Percentiles rank a stretch among this genome's conserved stretches.
Evolutionary conservation across 2,329 filamentous ascomycete species (phyloP).

Genomic region (Fusarium sp.): DNA sequence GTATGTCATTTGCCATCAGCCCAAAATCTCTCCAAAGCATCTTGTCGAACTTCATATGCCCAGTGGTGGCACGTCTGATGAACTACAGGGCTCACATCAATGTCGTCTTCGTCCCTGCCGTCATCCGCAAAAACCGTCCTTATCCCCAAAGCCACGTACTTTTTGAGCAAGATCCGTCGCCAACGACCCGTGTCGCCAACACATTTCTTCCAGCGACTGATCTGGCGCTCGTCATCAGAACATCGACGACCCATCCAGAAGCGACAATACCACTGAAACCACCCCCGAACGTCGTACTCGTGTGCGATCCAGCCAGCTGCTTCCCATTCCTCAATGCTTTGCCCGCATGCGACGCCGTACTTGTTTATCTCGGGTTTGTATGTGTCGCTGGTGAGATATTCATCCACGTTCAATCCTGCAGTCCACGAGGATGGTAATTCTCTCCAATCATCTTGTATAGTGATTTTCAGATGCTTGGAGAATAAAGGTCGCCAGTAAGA

Average conservation of each 20-base stretch:
- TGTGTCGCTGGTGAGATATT: neutral
- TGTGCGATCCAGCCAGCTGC: slow-evolving; percentile 21
- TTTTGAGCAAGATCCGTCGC: slow-evolving; percentile 7
- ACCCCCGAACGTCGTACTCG: slow-evolving; percentile 4
- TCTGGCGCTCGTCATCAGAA: slow-evolving; percentile 6
- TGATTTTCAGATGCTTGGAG: neutral
- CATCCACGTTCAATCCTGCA: neutral
- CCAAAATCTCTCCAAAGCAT: slow-evolving; percentile 13
- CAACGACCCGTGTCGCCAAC: slow-evolving; percentile 17
- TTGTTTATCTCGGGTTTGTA: slow-evolving; percentile 18
- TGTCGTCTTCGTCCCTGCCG: neutral
- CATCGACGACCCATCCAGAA: slow-evolving; percentile 20
- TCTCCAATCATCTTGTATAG: slow-evolving; percentile 3
- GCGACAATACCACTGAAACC: slow-evolving; percentile 22
- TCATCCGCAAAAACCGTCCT: slow-evolving; percentile 13
- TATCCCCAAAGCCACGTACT: slow-evolving; percentile 11
- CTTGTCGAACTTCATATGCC: slow-evolving; percentile 14
- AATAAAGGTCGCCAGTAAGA: slow-evolving; percentile 12
- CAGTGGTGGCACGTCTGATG: slow-evolving; percentile 21
- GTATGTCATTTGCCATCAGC: neutral
- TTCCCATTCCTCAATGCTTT: slow-evolving; percentile 22
- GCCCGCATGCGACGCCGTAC: slow-evolving; percentile 13
- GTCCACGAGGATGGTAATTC: slow-evolving; percentile 4
- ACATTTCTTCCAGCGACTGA: slow-evolving; percentile 24
- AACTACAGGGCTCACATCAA: slow-evolving; percentile 15